Evolutionary conservation across 768 basidiomycete genomes (phyloP).

Genomic region (Gyrodon lividus): DNA sequence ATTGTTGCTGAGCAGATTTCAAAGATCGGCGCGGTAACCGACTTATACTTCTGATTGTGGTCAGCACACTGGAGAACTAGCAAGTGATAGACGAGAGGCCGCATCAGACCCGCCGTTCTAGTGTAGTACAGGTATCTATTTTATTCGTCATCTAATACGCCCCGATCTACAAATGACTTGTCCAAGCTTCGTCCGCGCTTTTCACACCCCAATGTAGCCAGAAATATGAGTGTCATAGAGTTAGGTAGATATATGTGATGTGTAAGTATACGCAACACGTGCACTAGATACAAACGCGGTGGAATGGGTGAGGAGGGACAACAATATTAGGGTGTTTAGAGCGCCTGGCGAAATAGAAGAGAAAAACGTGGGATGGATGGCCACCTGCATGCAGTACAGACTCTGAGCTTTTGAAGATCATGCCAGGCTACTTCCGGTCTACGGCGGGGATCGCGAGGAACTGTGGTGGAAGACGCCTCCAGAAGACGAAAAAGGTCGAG

Average conservation of each 20-base stretch:
- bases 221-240: background rate
- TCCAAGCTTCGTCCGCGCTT: no score
- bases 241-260: slow-evolving; percentile 4
- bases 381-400: slow-evolving; percentile 10
- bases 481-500: background rate
- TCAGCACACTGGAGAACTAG: no score
- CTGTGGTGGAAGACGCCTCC: background rate
- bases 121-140: no score
- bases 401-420: slow-evolving; percentile 3
- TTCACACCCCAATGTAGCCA: background rate
- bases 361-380: background rate
- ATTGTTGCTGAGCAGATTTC: no score
- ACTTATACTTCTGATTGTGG: no score
- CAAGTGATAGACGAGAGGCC: no score
- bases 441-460: background rate
- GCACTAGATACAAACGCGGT: no score
- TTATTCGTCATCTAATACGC: no score
- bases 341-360: background rate
- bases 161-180: no score
- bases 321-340: background rate
- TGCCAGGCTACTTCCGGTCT: background rate
- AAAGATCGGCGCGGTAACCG: no score
- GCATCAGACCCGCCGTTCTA: no score
- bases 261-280: slow-evolving; percentile 9
- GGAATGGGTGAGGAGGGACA: background rate